Evolutionary conservation across 1,284 basidiomycete species (phyloP), one percentile per base, ranked within the genome.

Genomic region (Volvariella volvacea): DNA sequence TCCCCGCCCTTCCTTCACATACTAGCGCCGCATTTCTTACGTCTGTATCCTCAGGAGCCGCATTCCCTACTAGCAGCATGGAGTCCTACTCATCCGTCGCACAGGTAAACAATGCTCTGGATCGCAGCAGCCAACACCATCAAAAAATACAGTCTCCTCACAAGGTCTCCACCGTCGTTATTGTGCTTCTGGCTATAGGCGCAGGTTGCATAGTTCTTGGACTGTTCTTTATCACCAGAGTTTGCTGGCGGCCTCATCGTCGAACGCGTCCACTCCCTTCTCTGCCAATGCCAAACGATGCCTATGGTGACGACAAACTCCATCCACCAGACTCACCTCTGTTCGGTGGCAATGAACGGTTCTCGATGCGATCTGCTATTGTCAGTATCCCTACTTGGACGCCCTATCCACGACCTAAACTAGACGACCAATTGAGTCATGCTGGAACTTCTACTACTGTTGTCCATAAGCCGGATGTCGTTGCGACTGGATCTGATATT

Each of bases 261-360:
- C 69, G 69, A 25, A 65, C 62, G 19, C 73, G 68, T 19, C 80
- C 77, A 7, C 79, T 69, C 12, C 83, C 83, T 4, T 88, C 85
- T 25, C 65, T 81, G n/a, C 85, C 84, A 0, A 82, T 85, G 40
- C 65, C 83, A 14, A 75, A 83, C 42, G 71, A 70, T 12, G 63
- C 64, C 36, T 74, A 71, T 47, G 53, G 64, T 3, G 72, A 73
- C 32, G 67, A 71, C 25, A 55, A 57, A 31, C 54, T 62, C 43
- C 65, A 70, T 33, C 48, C 56, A n/a, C 73, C 79, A 39, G 80
- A 80, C 22, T 86, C 85, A 1, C 81, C 81, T 14, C 63, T 87
- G 32, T 88, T 88, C 55, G 85, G 84, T 14, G 84, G 85, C 2
- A 78, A 80, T 52, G 83, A 87, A 56, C 63, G 75, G 20, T 63